A percentile compares a stretch with the other conserved stretches of the same genome.
Evolutionary conservation across 805 yeast genomes (phyloP).

Genomic region (Saccharomycopsis capsularis): DNA sequence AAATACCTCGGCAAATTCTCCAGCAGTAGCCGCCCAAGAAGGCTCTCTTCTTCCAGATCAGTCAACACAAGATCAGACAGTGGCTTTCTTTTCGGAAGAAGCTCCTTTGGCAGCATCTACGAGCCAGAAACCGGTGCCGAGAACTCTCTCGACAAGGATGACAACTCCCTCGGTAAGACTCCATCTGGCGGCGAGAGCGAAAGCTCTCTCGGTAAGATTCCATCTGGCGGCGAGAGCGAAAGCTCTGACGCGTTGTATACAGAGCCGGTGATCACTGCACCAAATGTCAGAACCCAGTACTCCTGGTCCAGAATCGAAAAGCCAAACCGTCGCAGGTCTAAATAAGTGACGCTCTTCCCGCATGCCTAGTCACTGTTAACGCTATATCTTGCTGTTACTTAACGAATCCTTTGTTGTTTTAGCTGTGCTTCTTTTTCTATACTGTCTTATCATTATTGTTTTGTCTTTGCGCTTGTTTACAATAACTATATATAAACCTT

Average conservation of each 20-base stretch:
- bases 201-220: neutral
- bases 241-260: neutral
- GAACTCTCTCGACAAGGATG: neutral
- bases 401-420: no score
- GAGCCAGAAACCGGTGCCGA: neutral
- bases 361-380: no score
- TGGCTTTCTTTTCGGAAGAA: constrained; percentile 3
- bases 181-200: neutral
- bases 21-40: constrained; percentile 7
- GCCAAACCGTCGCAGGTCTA: neutral
- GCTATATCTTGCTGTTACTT: no score
- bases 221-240: neutral
- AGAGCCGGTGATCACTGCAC: constrained; percentile 3
- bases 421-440: no score
- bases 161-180: neutral
- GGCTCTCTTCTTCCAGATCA: constrained; percentile 15
- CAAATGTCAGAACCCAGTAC: constrained; percentile 18
- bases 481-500: no score
- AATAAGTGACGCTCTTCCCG: neutral
- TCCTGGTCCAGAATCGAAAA: constrained; percentile 12
- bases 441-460: no score
- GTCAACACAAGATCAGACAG: constrained; percentile 18
- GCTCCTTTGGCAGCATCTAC: neutral
- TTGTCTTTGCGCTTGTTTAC: no score
- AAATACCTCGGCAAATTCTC: constrained; percentile 9